A percentile compares a stretch with the other conserved stretches of the same genome.
These are phyloP conservation scores for Barnettozyma populi DNA, from an alignment of 805 yeast species.

Conservation along the genomic window DNA sequence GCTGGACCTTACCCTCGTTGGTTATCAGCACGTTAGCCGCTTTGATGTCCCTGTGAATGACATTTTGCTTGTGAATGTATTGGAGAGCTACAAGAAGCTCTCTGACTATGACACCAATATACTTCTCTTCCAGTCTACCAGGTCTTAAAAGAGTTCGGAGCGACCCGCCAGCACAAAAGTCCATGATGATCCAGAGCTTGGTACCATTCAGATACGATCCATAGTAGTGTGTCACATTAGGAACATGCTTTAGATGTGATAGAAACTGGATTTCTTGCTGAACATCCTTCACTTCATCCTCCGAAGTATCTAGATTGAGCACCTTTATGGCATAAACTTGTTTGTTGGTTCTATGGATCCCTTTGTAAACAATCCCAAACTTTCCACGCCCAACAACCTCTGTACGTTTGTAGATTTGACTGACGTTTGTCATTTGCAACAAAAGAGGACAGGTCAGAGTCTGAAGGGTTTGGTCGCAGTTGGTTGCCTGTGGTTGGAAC, in stretches of 20 bases:
- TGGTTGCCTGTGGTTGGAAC: neutral
- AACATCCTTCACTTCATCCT: constrained; percentile 91
- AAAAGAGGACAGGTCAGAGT: neutral
- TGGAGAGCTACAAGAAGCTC: constrained; percentile 75
- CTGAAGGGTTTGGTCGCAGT: neutral
- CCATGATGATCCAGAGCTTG: constrained; percentile 57
- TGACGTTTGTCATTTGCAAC: constrained; percentile 22
- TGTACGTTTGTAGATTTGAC: constrained; percentile 59
- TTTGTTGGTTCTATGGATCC: constrained; percentile 60
- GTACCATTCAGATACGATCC: constrained; percentile 36
- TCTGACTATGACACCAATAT: constrained; percentile 76
- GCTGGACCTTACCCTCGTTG: constrained; percentile 82
- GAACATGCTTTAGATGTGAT: constrained; percentile 72
- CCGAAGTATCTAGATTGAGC: constrained; percentile 83
- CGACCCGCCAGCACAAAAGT: constrained; percentile 95
- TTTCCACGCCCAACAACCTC: constrained; percentile 95
- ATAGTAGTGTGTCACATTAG: constrained; percentile 90
- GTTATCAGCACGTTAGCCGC: constrained; percentile 92
- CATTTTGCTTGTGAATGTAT: constrained; percentile 81
- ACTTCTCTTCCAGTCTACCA: constrained; percentile 81
- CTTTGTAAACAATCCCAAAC: constrained; percentile 95
- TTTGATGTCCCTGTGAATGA: constrained; percentile 93
- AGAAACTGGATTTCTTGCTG: constrained; percentile 89
- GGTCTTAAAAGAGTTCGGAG: constrained; percentile 67
- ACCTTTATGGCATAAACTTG: constrained; percentile 91